phyloP scores from a whole-genome alignment of 2,329 filamentous ascomycete genomes.

The Madurella fahalii region DNA sequence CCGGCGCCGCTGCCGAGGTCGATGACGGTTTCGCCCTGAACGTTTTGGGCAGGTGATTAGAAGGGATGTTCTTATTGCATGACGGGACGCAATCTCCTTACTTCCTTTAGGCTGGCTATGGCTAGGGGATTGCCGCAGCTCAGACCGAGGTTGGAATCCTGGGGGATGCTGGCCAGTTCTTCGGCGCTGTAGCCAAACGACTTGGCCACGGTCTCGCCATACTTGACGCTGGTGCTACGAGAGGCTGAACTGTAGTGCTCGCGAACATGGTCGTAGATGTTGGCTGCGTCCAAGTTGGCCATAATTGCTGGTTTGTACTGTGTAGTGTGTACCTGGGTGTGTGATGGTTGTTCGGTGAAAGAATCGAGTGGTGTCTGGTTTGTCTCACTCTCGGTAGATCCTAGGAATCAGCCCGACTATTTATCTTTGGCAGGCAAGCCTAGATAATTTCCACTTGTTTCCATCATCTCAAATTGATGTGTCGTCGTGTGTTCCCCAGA shows the following conservation, averaged over 20 bases:
- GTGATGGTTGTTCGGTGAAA: background rate
- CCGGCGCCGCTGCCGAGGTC: slow-evolving; percentile 56
- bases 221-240: slow-evolving; percentile 28
- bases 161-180: slow-evolving; percentile 44
- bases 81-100: slow-evolving; percentile 19
- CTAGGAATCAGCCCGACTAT: too few species aligned
- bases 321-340: background rate
- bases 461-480: too few species aligned
- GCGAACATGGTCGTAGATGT: slow-evolving; percentile 35
- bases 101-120: slow-evolving; percentile 43
- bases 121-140: slow-evolving; percentile 53
- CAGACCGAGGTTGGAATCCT: slow-evolving; percentile 48
- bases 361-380: background rate
- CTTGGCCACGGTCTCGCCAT: slow-evolving; percentile 41
- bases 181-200: slow-evolving; percentile 51
- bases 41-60: background rate
- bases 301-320: background rate
- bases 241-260: slow-evolving; percentile 35
- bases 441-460: too few species aligned
- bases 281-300: slow-evolving; percentile 28
- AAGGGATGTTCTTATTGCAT: background rate
- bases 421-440: too few species aligned
- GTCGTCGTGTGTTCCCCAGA: background rate
- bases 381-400: background rate
- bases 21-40: slow-evolving; percentile 52